Evolutionary conservation across 306 rosid genomes (phyloP), one percentile per base, ranked within the genome.

Genomic region (Dalbergia cochinchinensis): DNA sequence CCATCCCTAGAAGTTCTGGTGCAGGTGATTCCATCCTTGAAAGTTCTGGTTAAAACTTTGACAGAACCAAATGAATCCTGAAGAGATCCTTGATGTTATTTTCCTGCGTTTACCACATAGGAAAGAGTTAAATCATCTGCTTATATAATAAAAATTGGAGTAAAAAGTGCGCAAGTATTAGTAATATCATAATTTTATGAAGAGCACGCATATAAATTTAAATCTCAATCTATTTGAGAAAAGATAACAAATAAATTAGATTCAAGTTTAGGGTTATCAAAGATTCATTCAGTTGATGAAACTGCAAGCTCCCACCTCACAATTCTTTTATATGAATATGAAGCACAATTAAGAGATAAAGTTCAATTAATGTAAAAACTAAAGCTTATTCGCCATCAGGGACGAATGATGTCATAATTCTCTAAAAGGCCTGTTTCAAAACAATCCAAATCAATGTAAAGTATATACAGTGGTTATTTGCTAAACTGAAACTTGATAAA

Each of bases 241-340:
- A n/a, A 64, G 15, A 44, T 15, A 65, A 12, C 41, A 73, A 73
- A 73, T 73, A 8, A 41, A 53, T 0, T 37, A 37, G n/a, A 55
- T 55, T 20, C 35, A 74, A 59, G 62, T 51, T 22, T 37, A 74
- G 20, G 22, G 33, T 53, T 65, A 65, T 39, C 20, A 41, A 55
- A 53, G 68, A 57, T 47, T 65, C 45, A 50, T 67, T 57, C 69
- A 67, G 22, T 68, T 78, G 61, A 9, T 67, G 54, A 55, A 73
- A 44, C 45, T 14, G 61, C 33, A 47, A 69, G 19, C 2, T 37
- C 7, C 41, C 31, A 26, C 31, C 31, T 26, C 31, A 26, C 31
- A 26, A 26, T 26, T 26, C 31, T 26, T 26, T 26, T 26, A 1
- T 26, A 26, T 26, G 31, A 26, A 26, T 26, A 26, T 1, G 31